phyloP scores from a whole-genome alignment of 164 flowering plant species.

The Cinnamomum micranthum region DNA sequence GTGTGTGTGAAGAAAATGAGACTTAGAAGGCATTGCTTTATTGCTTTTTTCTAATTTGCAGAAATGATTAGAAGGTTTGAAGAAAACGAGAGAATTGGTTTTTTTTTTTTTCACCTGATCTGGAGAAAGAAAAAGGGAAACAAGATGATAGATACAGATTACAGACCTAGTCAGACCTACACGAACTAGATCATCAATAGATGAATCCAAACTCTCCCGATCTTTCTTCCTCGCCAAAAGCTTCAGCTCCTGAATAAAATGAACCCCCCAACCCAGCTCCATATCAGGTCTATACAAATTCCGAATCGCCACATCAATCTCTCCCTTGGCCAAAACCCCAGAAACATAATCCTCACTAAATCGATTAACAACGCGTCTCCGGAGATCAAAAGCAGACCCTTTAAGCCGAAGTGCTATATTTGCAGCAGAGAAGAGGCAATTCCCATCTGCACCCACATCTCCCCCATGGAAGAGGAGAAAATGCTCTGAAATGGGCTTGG shows the following conservation, averaged over 20 bases:
- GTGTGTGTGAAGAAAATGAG: no score
- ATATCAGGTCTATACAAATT: conserved; percentile 17
- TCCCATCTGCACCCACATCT: conserved; percentile 22
- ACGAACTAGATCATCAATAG: conserved; percentile 14
- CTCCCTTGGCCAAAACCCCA: conserved; percentile 2
- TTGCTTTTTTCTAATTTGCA: no score
- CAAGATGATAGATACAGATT: background rate
- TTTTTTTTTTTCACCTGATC: background rate
- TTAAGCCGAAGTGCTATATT: conserved; percentile 8
- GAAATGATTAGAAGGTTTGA: no score
- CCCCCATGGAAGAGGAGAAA: conserved; percentile 20
- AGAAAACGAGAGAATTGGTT: background rate
- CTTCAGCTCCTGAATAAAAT: conserved; percentile 20
- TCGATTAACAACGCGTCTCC: conserved; percentile 12
- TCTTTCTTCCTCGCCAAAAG: conserved; percentile 14
- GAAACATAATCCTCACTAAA: conserved; percentile 14
- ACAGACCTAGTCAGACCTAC: conserved; percentile 18
- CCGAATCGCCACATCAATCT: conserved; percentile 12
- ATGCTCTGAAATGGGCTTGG: conserved; percentile 16
- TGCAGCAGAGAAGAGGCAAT: conserved; percentile 20
- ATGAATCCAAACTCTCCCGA: conserved; percentile 4
- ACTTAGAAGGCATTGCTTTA: no score
- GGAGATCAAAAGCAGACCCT: conserved; percentile 10
- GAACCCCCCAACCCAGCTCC: conserved; percentile 21
- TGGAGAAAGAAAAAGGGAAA: background rate